Percentiles rank a stretch among this genome's conserved stretches.
Conservation (phyloP, 441 rosid species). For the Sinapis alba region DNA sequence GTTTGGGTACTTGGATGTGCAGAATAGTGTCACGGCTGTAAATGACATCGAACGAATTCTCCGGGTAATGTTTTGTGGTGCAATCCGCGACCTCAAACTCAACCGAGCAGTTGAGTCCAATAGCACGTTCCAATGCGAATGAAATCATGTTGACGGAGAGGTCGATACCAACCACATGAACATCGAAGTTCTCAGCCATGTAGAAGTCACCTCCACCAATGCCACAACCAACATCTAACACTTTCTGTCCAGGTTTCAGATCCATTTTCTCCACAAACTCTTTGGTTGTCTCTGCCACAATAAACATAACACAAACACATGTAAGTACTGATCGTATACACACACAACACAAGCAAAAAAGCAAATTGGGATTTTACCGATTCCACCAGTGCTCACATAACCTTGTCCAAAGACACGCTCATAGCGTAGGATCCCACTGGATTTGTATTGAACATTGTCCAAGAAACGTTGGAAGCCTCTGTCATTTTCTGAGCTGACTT, state of each 20-base stretch:
- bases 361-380: conserved; percentile 52
- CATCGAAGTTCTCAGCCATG: conserved; percentile 91
- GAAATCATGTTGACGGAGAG: conserved; percentile 96
- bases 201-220: conserved; percentile 98
- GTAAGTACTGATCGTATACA: not conserved
- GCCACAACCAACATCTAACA: conserved; percentile 98
- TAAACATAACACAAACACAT: conserved; percentile 11
- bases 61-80: conserved; percentile 80
- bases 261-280: conserved; percentile 90
- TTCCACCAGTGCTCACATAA: conserved; percentile 96
- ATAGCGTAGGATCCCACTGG: conserved; percentile 82
- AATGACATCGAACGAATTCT: conserved; percentile 79
- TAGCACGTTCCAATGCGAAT: conserved; percentile 89
- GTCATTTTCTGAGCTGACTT: conserved; percentile 73
- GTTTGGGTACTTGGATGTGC: conserved; percentile 69
- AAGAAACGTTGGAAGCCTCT: conserved; percentile 94
- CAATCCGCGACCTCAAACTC: conserved; percentile 99
- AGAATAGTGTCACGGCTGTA: conserved; percentile 96
- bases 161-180: conserved; percentile 87
- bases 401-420: conserved; percentile 95
- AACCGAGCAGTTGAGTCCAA: conserved; percentile 83
- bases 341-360: not conserved
- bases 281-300: conserved; percentile 79
- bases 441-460: conserved; percentile 92
- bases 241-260: conserved; percentile 89